These are phyloP conservation scores for Solanum tarijense DNA, from an alignment of 257 asterid species.

Conservation along the genomic window DNA sequence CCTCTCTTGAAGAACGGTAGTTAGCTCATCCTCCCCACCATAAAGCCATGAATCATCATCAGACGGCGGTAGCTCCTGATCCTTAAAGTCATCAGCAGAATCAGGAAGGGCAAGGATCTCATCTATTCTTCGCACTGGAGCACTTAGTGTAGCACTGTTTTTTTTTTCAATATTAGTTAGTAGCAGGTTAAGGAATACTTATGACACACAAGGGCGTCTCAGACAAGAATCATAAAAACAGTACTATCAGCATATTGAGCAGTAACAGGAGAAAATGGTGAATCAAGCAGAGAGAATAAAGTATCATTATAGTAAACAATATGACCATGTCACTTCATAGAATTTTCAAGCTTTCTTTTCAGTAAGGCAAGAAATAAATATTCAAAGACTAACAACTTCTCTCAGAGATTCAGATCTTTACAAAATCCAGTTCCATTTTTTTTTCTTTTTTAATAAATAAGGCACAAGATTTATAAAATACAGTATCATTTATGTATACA, in stretches of 20 bases:
- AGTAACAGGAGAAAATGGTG: not conserved
- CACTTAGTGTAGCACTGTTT: conserved; percentile 67
- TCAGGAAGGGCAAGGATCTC: conserved; percentile 75
- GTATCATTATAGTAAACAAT: not conserved
- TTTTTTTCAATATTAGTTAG: not conserved
- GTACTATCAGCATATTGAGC: not conserved
- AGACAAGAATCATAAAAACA: not conserved
- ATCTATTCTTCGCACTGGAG: conserved; percentile 68
- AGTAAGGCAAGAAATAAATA: not conserved
- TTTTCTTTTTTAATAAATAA: no score
- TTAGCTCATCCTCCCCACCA: conserved; percentile 79
- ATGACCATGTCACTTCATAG: not conserved
- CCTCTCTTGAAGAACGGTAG: conserved; percentile 79
- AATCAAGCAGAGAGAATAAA: not conserved
- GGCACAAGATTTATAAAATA: no score
- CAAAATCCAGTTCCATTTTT: no score
- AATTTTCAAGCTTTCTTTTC: not conserved
- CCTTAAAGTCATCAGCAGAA: conserved; percentile 48
- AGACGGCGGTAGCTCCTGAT: conserved; percentile 61
- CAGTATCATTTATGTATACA: not conserved
- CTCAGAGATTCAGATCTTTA: not conserved
- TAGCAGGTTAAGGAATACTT: not conserved
- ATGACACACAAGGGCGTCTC: not conserved
- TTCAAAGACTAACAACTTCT: not conserved
- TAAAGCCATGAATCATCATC: conserved; percentile 97